Base-by-base conservation (phyloP, 208 protist species). In the Tritrichomonas foetus region DNA sequence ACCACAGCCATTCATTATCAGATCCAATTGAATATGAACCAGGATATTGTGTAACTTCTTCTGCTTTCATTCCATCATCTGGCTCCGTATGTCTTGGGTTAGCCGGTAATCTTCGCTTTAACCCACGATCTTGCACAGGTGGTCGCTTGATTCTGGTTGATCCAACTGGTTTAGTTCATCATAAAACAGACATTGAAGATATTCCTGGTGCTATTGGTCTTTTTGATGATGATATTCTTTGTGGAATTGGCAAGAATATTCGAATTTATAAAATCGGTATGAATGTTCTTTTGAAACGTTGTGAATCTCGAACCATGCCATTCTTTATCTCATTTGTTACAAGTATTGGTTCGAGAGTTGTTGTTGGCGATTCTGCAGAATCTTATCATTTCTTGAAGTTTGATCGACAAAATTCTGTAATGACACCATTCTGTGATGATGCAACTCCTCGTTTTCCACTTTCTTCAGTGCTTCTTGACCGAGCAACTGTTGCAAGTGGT, bases 351-450 rank as follows among this genome's bases (percentile, higher is more conserved):
- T 14, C n/a, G 5, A 25, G 78, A 39, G 57, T 89, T 57, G 41
- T 89, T 57, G 78, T 61, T 57, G 78, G 78, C 3, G 78, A 89
- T 39, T 3, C n/a, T 3, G 30, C 47, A 20, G 78, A 89, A 57
- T 89, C 78, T n/a, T 89, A 47, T 49, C 41, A 61, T 30, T 89
- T 89, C 78, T 13, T 89, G 47, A 89, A 50, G 16, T 89, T 57
- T 36, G 78, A 89, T 49, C 9, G 30, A 20, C n/a, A 61, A 36
- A 27, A 53, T 33, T 25, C 33, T 39, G 39, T 89, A 57, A n/a
- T 89, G 5, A 53, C 78, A 9, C 8, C 47, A 27, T 89, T 89
- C 27, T 44, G 41, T 20, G 78, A 89, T 39, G 78, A 89, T n/a
- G 27, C 27, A 20, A 20, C 22, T 61, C 27, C 78, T 16, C 41